Evolutionary conservation across 2,329 filamentous ascomycete species (phyloP).

Genomic region (Fusarium torreyae): DNA sequence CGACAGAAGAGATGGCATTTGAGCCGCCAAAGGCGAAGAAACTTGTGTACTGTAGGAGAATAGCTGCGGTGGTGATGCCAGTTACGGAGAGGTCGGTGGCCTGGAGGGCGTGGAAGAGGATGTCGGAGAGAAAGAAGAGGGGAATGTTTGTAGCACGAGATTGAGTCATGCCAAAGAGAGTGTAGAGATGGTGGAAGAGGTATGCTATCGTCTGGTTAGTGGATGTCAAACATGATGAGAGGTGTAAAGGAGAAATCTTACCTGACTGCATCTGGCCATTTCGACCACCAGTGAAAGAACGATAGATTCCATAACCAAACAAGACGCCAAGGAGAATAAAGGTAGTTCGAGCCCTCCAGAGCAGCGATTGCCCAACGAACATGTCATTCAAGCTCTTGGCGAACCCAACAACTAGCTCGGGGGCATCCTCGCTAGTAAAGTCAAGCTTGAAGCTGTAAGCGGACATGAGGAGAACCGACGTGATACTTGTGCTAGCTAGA

Average conservation of each 20-base stretch:
- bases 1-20: conserved; percentile 96
- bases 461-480: conserved; percentile 61
- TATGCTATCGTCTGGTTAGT: conserved; percentile 50
- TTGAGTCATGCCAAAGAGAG: conserved; percentile 88
- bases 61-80: conserved; percentile 77
- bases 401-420: conserved; percentile 77
- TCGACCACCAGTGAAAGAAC: conserved; percentile 52
- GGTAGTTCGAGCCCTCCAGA: conserved; percentile 65
- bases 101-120: conserved; percentile 67
- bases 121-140: conserved; percentile 81
- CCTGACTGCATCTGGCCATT: conserved; percentile 50
- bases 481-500: conserved; percentile 58
- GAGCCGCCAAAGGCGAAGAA: conserved; percentile 94
- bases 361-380: conserved; percentile 61
- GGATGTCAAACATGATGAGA: background rate
- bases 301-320: conserved; percentile 58
- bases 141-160: conserved; percentile 89
- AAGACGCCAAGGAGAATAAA: conserved; percentile 64
- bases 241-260: conserved; percentile 31
- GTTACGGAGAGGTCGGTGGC: conserved; percentile 63
- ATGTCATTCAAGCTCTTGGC: conserved; percentile 58
- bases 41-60: conserved; percentile 84
- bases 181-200: conserved; percentile 79
- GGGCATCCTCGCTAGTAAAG: conserved; percentile 89
- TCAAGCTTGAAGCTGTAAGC: conserved; percentile 90